Percentiles rank a stretch among this genome's conserved stretches.
Conservation (phyloP, 2,329 filamentous ascomycete species). For the Fusarium guadeloupense region DNA sequence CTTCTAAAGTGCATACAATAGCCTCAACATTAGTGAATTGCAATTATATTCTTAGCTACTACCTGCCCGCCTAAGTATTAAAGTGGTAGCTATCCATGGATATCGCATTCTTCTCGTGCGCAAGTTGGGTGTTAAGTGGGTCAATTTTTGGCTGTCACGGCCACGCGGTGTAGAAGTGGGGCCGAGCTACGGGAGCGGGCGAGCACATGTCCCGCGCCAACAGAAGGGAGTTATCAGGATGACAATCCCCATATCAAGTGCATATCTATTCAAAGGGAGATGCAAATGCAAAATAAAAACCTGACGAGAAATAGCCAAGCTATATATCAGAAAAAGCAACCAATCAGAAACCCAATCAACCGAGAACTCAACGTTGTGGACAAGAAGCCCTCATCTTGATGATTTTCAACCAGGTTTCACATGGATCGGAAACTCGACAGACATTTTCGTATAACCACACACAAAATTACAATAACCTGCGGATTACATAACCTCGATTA, state of each 20-base stretch:
- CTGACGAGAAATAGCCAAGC: no score
- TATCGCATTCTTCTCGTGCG: not conserved
- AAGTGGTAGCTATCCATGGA: no score
- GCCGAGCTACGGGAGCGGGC: conserved; percentile 26
- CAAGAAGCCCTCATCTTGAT: not conserved
- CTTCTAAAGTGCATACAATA: no score
- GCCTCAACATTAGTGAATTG: no score
- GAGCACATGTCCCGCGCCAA: conserved; percentile 32
- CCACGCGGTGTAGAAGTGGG: conserved; percentile 34
- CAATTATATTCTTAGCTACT: no score
- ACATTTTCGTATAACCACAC: conserved; percentile 16
- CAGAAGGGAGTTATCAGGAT: no score
- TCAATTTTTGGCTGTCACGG: conserved; percentile 8
- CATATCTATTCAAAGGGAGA: no score
- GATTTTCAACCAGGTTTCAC: conserved; percentile 21
- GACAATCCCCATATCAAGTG: no score
- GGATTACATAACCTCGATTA: not conserved
- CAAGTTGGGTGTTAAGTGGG: not conserved
- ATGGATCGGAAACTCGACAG: conserved; percentile 14
- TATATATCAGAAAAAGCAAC: no score
- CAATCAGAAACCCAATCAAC: not conserved
- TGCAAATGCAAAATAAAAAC: no score
- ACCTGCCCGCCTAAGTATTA: no score
- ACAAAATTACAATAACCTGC: not conserved
- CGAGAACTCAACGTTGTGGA: not conserved